These are phyloP conservation scores for Penicillium capsulatum DNA, from an alignment of 2,329 filamentous ascomycete genomes.

Conservation along the genomic window DNA sequence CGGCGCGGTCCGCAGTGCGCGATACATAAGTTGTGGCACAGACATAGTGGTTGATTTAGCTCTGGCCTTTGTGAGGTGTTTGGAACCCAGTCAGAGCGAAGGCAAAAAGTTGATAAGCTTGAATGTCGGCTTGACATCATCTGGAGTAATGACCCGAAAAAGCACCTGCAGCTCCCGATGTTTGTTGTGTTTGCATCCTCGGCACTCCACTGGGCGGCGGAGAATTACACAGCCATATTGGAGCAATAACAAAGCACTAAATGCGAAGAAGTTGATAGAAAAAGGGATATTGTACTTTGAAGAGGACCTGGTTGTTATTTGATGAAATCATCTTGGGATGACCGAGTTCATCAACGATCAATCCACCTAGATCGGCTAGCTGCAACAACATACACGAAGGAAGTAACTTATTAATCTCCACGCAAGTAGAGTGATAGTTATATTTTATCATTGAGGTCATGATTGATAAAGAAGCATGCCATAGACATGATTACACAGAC, in stretches of 20 bases:
- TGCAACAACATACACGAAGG: too few relatives aligned
- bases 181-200: constrained; percentile 37
- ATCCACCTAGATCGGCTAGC: too few relatives aligned
- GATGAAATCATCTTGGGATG: too few relatives aligned
- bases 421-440: constrained; percentile 12
- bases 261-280: too few relatives aligned
- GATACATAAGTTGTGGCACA: constrained; percentile 43
- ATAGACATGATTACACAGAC: constrained; percentile 16
- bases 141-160: constrained; percentile 24
- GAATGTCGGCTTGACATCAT: constrained; percentile 39
- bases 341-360: too few relatives aligned
- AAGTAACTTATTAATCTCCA: constrained; percentile 7
- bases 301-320: too few relatives aligned
- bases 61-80: constrained; percentile 1
- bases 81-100: constrained; percentile 3
- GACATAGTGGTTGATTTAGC: constrained; percentile 39
- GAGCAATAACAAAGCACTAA: not conserved
- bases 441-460: constrained; percentile 30
- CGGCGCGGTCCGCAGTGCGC: constrained; percentile 42
- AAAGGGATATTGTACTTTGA: too few relatives aligned
- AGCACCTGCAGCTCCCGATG: constrained; percentile 22
- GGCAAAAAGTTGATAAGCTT: constrained; percentile 9
- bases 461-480: constrained; percentile 23
- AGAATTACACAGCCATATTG: constrained; percentile 4
- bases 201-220: constrained; percentile 8